Evolutionary conservation across 2,329 filamentous ascomycete genomes (phyloP).

Genomic region (Monosporascus sp.): DNA sequence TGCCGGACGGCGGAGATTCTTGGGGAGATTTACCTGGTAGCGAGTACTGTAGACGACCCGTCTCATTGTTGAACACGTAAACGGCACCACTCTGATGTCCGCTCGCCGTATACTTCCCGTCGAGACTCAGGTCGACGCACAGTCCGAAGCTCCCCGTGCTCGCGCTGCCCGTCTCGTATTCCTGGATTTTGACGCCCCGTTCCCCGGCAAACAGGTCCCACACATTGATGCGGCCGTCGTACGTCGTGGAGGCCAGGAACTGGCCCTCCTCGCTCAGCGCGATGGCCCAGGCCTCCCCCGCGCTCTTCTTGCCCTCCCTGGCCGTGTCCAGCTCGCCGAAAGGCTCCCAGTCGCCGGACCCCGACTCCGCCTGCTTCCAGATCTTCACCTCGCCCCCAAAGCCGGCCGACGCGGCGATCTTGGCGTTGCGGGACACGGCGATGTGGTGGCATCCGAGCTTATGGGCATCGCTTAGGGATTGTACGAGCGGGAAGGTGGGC

Average conservation of each 20-base stretch:
- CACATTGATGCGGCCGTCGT: conserved; percentile 82
- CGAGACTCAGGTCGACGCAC: conserved; percentile 72
- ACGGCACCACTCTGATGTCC: conserved; percentile 89
- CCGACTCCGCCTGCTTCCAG: conserved; percentile 64
- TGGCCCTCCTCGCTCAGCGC: conserved; percentile 78
- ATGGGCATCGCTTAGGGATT: conserved; percentile 76
- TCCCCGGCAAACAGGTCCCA: conserved; percentile 61
- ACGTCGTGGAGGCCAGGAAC: conserved; percentile 80
- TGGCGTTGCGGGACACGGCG: conserved; percentile 63
- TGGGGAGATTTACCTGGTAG: conserved; percentile 60
- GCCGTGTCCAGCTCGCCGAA: conserved; percentile 38
- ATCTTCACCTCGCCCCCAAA: conserved; percentile 86
- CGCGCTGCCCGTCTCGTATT: conserved; percentile 73
- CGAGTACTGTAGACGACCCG: conserved; percentile 77
- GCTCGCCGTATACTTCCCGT: conserved; percentile 82
- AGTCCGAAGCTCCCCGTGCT: conserved; percentile 83
- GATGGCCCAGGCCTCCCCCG: conserved; percentile 80
- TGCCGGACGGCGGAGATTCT: neutral
- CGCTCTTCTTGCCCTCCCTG: conserved; percentile 40
- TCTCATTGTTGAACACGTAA: conserved; percentile 93
- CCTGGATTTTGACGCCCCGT: conserved; percentile 59
- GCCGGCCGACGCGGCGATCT: conserved; percentile 72
- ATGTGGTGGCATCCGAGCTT: conserved; percentile 89
- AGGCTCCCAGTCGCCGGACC: conserved; percentile 49
- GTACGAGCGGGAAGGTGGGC: conserved; percentile 68